Base-by-base conservation (phyloP, 352 stramenopile genomes). In the Phytophthora pistaciae region DNA sequence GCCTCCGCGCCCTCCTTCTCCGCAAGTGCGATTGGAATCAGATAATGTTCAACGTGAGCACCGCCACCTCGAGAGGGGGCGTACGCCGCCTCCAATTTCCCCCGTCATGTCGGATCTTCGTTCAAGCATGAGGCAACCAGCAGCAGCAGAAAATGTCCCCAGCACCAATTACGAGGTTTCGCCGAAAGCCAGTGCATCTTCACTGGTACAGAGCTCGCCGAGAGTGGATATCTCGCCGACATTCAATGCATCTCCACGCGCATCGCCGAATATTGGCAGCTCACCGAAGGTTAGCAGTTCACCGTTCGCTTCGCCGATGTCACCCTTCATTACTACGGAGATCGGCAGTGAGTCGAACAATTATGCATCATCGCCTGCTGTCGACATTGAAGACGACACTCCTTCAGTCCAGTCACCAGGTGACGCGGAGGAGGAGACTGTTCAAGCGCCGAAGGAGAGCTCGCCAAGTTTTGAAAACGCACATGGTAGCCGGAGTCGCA, bases 271-370 rank as follows among this genome's bases (percentile, higher is more conserved):
- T 11, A 64, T 71, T 20, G 70, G 70, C 14, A 78, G 21, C 21
- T 82, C 75, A 3, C 71, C 71, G 5, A 82, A 70, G 42, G 66
- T 77, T 6, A 79, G 20, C 60, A 77, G 71, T 42, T 82, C 75
- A 10, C 75, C 71, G 16, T 60, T 79, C 56, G 54, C 49, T 54
- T 77, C 75, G 0, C 71, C 71, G 21, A 52, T 72, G 23, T 75
- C 67, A 8, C 60, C 71, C 10, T 60, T 68, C 57, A 16, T 62
- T 63, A 25, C 58, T 64, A 66, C 48, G 18, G 58, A 73, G 2
- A 54, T 62, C 49, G 44, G 27, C 16, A 36, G 53, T 42, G 62
- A 66, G 58, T 3, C 48, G 8, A 73, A 49, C 40, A 59, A 66
- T 6, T 29, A n/a, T 27, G 31, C 14, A 18, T 50, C 38, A 23